phyloP scores from a whole-genome alignment of 2,329 filamentous ascomycete species.

The Aureobasidium vineae region DNA sequence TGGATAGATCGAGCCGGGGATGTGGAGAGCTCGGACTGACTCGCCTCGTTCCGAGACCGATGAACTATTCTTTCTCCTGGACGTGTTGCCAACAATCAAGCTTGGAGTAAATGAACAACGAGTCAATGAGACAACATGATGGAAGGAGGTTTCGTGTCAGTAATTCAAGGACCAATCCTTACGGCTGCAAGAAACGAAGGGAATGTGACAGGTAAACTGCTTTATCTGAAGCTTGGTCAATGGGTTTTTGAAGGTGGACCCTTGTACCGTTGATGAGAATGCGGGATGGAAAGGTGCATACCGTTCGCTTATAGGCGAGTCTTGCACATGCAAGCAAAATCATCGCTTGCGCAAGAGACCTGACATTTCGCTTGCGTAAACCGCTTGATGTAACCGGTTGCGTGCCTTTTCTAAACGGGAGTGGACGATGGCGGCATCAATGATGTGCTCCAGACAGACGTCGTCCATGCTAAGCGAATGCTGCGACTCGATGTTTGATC shows the following conservation, averaged over 20 bases:
- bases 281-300: constrained; percentile 1
- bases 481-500: constrained; percentile 2
- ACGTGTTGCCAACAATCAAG: not conserved
- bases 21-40: not conserved
- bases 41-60: constrained; percentile 18
- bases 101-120: not conserved
- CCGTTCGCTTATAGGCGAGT: constrained; percentile 22
- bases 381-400: not conserved
- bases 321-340: not conserved
- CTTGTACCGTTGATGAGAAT: not conserved
- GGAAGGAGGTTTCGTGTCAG: not conserved
- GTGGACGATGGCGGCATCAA: not conserved
- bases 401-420: not conserved
- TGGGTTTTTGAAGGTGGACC: constrained; percentile 9
- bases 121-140: not conserved
- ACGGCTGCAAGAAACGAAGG: not conserved
- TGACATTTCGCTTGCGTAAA: constrained; percentile 16
- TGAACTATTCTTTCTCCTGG: not conserved
- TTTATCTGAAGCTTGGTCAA: not conserved
- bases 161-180: not conserved
- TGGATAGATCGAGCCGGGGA: not conserved
- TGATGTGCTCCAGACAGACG: not conserved
- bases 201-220: not conserved
- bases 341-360: constrained; percentile 5
- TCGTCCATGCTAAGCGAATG: not conserved